A percentile compares a stretch with the other conserved stretches of the same genome.
phyloP scores from a whole-genome alignment of 176 grass and related monocot species.

The Triticum dicoccoides region DNA sequence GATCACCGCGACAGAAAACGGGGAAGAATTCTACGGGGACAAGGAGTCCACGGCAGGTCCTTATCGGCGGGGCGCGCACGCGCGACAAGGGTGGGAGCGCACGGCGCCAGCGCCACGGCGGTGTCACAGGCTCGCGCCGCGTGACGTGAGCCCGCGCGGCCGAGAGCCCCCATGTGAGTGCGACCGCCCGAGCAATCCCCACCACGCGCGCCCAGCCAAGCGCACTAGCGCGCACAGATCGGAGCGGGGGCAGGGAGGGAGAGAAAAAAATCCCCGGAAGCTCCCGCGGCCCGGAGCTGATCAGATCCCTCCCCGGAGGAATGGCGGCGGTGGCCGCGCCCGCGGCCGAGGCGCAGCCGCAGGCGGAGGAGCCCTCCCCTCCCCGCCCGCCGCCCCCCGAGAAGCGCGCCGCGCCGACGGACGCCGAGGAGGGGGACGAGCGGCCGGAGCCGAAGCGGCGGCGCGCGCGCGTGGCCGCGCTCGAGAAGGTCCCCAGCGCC shows the following conservation, averaged over 20 bases:
- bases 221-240: slow-evolving; percentile 31
- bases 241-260: not conserved
- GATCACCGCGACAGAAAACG: not conserved
- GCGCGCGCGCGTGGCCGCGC: slow-evolving; percentile 33
- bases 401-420: slow-evolving; percentile 17
- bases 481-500: slow-evolving; percentile 37
- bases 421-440: not conserved
- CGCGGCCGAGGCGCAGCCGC: not conserved
- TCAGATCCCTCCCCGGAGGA: not conserved
- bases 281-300: not conserved
- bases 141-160: slow-evolving; percentile 13
- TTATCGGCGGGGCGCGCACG: slow-evolving; percentile 1
- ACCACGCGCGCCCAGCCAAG: not conserved
- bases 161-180: slow-evolving; percentile 40
- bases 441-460: slow-evolving; percentile 39
- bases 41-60: not conserved
- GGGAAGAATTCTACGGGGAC: not conserved
- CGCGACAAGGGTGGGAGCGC: slow-evolving; percentile 6
- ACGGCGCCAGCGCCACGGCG: slow-evolving; percentile 8
- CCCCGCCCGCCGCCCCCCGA: not conserved
- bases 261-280: slow-evolving; percentile 12
- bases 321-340: slow-evolving; percentile 44
- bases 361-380: not conserved
- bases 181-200: slow-evolving; percentile 31
- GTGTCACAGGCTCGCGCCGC: not conserved